A percentile compares a stretch with the other conserved stretches of the same genome.
Conservation (phyloP, 2,329 filamentous ascomycete species). For the Byssoonygena ceratinophila region DNA sequence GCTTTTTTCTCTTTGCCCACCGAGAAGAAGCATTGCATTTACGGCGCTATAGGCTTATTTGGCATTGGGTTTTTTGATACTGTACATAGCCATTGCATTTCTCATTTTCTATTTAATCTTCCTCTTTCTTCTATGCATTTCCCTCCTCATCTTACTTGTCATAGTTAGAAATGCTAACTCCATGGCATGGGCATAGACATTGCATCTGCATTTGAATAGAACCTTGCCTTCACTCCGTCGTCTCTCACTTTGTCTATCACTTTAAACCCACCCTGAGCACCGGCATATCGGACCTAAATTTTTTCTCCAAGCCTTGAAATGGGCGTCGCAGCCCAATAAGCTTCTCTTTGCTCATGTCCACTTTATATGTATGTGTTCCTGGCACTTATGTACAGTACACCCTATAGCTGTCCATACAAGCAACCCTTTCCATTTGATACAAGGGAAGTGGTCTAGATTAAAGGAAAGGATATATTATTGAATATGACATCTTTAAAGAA, state of each 20-base stretch:
- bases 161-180: too few relatives aligned
- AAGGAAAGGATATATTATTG: background rate
- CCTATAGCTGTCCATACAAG: too few relatives aligned
- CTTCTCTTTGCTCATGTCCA: too few relatives aligned
- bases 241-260: too few relatives aligned
- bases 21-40: background rate
- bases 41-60: background rate
- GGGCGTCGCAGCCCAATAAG: too few relatives aligned
- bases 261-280: too few relatives aligned
- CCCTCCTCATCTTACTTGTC: background rate
- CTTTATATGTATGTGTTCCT: too few relatives aligned
- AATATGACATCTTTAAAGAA: background rate
- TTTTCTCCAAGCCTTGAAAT: too few relatives aligned
- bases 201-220: background rate
- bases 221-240: background rate
- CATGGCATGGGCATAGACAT: background rate
- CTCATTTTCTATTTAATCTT: background rate
- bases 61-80: background rate
- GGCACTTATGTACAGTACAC: too few relatives aligned
- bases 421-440: too few relatives aligned
- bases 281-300: too few relatives aligned
- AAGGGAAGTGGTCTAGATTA: too few relatives aligned
- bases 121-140: background rate
- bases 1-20: background rate
- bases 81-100: background rate